Evolutionary conservation across 176 grass and related monocot species (phyloP).

Genomic region (Paspalum vaginatum): DNA sequence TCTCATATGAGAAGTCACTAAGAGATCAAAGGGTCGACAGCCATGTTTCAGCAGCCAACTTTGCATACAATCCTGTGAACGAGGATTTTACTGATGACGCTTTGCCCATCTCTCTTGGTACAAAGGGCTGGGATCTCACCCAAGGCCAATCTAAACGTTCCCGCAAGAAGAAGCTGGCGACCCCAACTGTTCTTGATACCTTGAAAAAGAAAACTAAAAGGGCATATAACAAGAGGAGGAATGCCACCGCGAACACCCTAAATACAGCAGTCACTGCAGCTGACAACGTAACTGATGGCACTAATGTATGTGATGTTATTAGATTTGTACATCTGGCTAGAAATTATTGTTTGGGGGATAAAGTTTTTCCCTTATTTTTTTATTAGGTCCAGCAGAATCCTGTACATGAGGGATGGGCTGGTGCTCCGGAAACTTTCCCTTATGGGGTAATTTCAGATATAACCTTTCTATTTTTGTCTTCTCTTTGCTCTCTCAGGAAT

Average conservation of each 20-base stretch:
- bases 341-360: not conserved
- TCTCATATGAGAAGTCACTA: conserved; percentile 73
- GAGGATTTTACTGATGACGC: conserved; percentile 81
- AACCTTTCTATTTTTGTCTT: conserved; percentile 9
- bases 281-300: conserved; percentile 43
- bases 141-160: conserved; percentile 62
- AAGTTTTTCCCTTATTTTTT: not conserved
- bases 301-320: conserved; percentile 55
- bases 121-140: conserved; percentile 75
- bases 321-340: conserved; percentile 10
- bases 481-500: conserved; percentile 24
- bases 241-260: conserved; percentile 61
- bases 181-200: conserved; percentile 63
- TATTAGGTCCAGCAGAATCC: conserved; percentile 58
- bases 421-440: conserved; percentile 60
- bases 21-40: conserved; percentile 78
- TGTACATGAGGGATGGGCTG: conserved; percentile 67
- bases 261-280: conserved; percentile 23
- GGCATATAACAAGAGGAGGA: conserved; percentile 64
- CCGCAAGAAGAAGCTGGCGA: conserved; percentile 71
- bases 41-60: conserved; percentile 64
- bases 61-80: conserved; percentile 81
- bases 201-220: conserved; percentile 84
- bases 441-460: conserved; percentile 61
- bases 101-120: conserved; percentile 64